phyloP scores from a whole-genome alignment of 805 yeast genomes.

The Saturnispora zaruensis region DNA sequence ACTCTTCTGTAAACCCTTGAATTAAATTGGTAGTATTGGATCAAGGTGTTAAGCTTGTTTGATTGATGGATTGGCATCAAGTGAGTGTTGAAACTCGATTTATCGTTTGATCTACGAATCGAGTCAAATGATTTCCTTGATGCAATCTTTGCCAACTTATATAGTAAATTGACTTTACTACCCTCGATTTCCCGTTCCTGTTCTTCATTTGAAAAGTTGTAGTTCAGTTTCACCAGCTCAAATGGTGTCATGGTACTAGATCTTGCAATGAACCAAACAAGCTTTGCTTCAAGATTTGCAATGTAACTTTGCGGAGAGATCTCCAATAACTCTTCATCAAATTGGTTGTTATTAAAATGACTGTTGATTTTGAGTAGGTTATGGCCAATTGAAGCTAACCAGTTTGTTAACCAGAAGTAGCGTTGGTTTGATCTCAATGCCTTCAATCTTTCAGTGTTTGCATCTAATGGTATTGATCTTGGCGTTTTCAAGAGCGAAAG shows the following conservation, averaged over 20 bases:
- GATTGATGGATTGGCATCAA: slow-evolving; percentile 4
- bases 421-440: slow-evolving; percentile 1
- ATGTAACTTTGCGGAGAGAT: slow-evolving; percentile 33
- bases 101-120: slow-evolving; percentile 3
- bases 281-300: slow-evolving; percentile 35
- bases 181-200: background rate
- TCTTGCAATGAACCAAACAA: slow-evolving; percentile 21
- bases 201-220: background rate
- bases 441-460: slow-evolving; percentile 13
- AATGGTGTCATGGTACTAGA: background rate
- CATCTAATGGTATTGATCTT: slow-evolving; percentile 30
- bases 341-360: slow-evolving; percentile 46
- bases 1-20: slow-evolving; percentile 9
- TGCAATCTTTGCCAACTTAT: slow-evolving; percentile 6
- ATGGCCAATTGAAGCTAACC: slow-evolving; percentile 5
- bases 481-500: slow-evolving; percentile 34
- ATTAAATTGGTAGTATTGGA: slow-evolving; percentile 7
- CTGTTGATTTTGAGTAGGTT: slow-evolving; percentile 40
- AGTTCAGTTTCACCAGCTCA: slow-evolving; percentile 1
- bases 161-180: background rate
- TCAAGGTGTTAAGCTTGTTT: background rate
- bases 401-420: slow-evolving; percentile 8
- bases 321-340: slow-evolving; percentile 54
- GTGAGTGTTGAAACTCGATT: background rate
- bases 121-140: slow-evolving; percentile 7